Conservation (phyloP, 176 grass and related monocot genomes). For the Microstegium vimineum region DNA sequence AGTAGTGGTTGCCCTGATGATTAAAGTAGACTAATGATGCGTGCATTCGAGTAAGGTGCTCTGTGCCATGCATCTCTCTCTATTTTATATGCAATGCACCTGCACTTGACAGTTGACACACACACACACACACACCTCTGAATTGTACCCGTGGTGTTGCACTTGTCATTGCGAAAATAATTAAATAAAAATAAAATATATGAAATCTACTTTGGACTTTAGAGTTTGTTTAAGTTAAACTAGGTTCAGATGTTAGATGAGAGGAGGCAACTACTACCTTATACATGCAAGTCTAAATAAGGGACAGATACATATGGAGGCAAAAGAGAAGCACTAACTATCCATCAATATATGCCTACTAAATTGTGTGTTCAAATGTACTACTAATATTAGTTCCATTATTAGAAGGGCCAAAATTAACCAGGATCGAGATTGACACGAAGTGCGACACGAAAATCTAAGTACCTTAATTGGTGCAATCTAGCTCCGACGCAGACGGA, state of each 20-base stretch:
- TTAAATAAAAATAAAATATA: not conserved
- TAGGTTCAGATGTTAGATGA: not conserved
- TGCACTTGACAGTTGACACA: not conserved
- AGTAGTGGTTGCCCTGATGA: not conserved
- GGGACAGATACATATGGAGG: not conserved
- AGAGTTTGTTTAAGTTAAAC: not conserved
- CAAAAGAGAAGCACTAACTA: not conserved
- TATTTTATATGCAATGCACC: conserved; percentile 5
- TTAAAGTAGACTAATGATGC: not conserved
- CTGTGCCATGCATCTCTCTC: not conserved
- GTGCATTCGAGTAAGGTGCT: not conserved
- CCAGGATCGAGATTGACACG: not conserved
- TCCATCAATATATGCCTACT: not conserved
- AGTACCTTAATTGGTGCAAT: conserved; percentile 7
- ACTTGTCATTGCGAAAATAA: not conserved
- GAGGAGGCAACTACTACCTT: not conserved
- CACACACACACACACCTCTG: not conserved
- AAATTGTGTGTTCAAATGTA: not conserved
- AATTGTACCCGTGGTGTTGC: not conserved
- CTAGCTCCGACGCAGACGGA: not conserved
- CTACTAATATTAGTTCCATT: not conserved
- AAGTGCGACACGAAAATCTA: not conserved
- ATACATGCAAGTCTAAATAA: not conserved
- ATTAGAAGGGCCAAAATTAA: not conserved
- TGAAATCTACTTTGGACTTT: conserved; percentile 23